A percentile compares a stretch with the other conserved stretches of the same genome.
Evolutionary conservation across 2,329 filamentous ascomycete species (phyloP).

Genomic region (Microdochium trichocladiopsis): DNA sequence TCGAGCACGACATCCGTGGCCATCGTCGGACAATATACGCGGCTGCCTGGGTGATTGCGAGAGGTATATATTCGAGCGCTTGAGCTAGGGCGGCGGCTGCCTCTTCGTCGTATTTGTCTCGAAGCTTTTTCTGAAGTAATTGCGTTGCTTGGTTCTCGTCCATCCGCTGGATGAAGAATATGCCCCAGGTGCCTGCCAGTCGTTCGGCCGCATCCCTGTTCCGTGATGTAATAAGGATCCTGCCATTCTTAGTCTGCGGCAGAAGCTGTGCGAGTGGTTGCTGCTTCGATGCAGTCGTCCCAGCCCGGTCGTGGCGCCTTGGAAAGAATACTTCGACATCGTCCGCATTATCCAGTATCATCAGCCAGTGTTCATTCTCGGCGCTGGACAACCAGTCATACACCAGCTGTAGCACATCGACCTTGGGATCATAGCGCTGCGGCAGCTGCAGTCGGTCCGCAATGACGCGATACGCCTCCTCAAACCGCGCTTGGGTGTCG

Average conservation of each 20-base stretch:
- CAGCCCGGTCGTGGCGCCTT: neutral
- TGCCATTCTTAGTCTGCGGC: neutral
- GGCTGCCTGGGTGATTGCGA: no score
- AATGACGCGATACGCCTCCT: neutral
- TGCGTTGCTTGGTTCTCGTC: neutral
- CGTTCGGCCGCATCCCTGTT: neutral
- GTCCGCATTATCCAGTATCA: no score
- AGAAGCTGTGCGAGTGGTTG: neutral
- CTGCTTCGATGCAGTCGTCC: neutral
- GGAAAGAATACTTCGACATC: no score
- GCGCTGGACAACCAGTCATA: no score
- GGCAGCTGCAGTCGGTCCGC: no score
- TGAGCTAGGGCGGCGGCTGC: constrained; percentile 11
- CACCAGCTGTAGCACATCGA: no score
- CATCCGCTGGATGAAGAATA: neutral
- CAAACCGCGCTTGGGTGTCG: neutral
- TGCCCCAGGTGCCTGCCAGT: neutral
- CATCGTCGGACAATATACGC: constrained; percentile 3
- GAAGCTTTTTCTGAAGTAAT: neutral
- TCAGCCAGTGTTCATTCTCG: no score
- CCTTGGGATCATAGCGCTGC: no score
- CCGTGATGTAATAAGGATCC: neutral
- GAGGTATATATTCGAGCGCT: no score
- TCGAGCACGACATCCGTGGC: constrained; percentile 18
- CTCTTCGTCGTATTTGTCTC: neutral